Evolutionary conservation across 805 yeast genomes (phyloP).

Genomic region (Saccharomyces paradoxus): DNA sequence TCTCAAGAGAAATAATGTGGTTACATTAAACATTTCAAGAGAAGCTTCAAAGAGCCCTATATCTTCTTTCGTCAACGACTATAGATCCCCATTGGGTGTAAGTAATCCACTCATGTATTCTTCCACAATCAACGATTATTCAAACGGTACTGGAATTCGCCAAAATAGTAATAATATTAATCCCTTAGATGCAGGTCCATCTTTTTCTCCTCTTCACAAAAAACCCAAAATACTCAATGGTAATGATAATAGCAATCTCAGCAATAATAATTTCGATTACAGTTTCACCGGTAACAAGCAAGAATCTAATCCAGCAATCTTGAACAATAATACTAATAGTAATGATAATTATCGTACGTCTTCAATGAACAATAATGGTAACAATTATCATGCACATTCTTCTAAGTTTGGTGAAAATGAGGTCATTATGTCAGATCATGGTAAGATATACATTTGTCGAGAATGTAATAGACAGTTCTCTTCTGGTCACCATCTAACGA

Average conservation of each 20-base stretch:
- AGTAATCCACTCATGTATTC: conserved; percentile 16
- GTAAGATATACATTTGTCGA: conserved; percentile 31
- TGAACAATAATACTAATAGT: background rate
- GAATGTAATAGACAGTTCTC: conserved; percentile 32
- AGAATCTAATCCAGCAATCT: background rate
- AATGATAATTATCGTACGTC: conserved; percentile 5
- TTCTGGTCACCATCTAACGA: conserved; percentile 32
- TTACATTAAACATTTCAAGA: conserved; percentile 21
- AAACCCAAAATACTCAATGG: background rate
- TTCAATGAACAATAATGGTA: background rate
- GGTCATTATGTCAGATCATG: conserved; percentile 27
- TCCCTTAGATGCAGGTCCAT: background rate
- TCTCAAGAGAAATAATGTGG: conserved; percentile 18
- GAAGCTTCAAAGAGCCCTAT: conserved; percentile 23
- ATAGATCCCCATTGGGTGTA: conserved; percentile 18
- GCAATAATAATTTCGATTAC: conserved; percentile 3
- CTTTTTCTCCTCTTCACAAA: background rate
- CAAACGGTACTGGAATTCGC: conserved; percentile 9
- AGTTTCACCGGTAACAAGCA: background rate
- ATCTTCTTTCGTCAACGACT: conserved; percentile 14
- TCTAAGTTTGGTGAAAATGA: conserved; percentile 15
- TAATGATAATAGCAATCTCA: conserved; percentile 2
- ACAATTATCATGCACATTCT: background rate
- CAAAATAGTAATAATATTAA: background rate
- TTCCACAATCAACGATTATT: conserved; percentile 2